Evolutionary conservation across 257 asterid genomes (phyloP), one percentile per base, ranked within the genome.

Genomic region (Thymus quinquecostatus): DNA sequence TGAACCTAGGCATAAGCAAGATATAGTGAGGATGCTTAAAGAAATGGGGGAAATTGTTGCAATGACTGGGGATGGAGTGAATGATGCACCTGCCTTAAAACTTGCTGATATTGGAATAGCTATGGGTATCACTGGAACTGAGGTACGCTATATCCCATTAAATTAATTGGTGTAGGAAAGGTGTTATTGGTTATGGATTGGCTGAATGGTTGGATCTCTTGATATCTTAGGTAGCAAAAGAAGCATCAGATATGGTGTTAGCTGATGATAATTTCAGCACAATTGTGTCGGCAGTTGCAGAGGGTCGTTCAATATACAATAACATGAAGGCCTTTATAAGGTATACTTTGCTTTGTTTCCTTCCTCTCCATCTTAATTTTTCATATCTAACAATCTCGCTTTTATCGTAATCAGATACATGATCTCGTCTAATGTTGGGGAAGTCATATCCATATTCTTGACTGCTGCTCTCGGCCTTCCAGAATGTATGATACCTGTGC

Each of bases 21-120:
- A 93, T 49, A 90, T 93, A 32, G 97, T 93, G 69, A 80, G 97
- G 83, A 78, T 90, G 82, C 87, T 93, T 33, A 90, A 90, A 81
- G 96, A 86, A 43, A 82, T 82, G 85, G 96, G 91, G 3, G 97
- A 90, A 79, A 70, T 93, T 45, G 98, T 93, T 78, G 97, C 98
- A 10, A 93, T 93, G 97, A 93, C 97, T 41, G 98, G 98, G 36
- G 98, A 93, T 75, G 98, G 98, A 13, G 96, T 93, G 44, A 93
- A 91, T 75, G 98, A 93, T 83, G 98, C 98, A 53, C 98, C 98
- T 48, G 97, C 98, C 2, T 72, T 93, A 11, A 93, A 90, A 82
- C 92, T 88, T 38, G 97, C 98, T 61, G 96, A 90, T 77, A 87
- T 93, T 73, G 98, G 98, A 50, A 90, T 92, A 54, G 96, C 98